A percentile compares a stretch with the other conserved stretches of the same genome.
Evolutionary conservation across 441 rosid species (phyloP).

Genomic region (Brassica balearica): DNA sequence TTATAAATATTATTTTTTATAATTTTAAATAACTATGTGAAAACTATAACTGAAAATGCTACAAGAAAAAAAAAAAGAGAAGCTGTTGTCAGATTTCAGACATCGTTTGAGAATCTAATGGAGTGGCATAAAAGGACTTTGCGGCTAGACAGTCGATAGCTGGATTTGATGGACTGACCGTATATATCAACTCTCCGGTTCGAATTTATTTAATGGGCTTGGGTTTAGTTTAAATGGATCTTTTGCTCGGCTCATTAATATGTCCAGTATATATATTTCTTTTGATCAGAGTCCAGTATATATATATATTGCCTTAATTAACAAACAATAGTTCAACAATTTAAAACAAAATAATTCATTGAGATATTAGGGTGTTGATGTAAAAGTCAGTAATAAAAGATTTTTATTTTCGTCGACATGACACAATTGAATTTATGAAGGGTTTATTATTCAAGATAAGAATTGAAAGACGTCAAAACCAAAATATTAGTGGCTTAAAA

Average conservation of each 20-base stretch:
- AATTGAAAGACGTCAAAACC: conserved; percentile 3
- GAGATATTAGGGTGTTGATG: background rate
- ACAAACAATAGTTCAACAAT: background rate
- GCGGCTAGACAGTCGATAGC: too few relatives aligned
- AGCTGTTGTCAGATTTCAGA: too few relatives aligned
- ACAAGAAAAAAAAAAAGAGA: too few relatives aligned
- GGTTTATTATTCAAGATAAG: background rate
- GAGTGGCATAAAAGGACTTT: too few relatives aligned
- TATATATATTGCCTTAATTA: background rate
- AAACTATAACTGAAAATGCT: too few relatives aligned
- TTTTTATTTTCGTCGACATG: background rate
- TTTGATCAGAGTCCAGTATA: too few relatives aligned
- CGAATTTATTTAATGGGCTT: too few relatives aligned
- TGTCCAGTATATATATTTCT: background rate
- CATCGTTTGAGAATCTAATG: too few relatives aligned
- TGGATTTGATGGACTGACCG: too few relatives aligned
- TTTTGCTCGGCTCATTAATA: background rate
- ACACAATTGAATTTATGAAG: background rate
- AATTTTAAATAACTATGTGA: too few relatives aligned
- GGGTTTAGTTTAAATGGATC: background rate
- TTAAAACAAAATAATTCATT: background rate
- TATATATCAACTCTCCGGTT: too few relatives aligned
- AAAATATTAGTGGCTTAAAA: conserved; percentile 39
- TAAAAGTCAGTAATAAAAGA: background rate
- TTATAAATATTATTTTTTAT: too few relatives aligned